Evolutionary conservation across 2,329 filamentous ascomycete species (phyloP), one percentile per base, ranked within the genome.

Genomic region (Aspergillus luchuensis): DNA sequence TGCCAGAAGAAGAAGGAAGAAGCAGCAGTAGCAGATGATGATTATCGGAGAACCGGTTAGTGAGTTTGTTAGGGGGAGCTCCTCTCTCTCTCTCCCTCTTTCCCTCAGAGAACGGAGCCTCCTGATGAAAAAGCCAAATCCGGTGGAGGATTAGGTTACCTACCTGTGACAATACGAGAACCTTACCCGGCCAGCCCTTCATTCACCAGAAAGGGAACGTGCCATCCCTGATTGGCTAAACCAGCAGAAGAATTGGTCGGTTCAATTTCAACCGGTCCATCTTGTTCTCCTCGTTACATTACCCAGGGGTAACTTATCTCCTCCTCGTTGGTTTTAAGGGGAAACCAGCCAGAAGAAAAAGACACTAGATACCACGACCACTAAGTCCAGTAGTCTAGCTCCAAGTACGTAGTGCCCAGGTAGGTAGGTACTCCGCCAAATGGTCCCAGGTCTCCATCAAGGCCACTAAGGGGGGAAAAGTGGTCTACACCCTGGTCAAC

Each of bases 391-490:
- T 36, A 15, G 33, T 36, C 53, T 56, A 56, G 53, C 30, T 30
- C 33, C 19, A 38, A 38, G 50, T 53, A 38, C 50, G 10, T 19
- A 53, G 30, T 53, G 36, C 50, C 50, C 39, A 47, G 53, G 53
- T 45, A 43, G 53, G 53, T 43, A 56, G 30, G 39, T 56, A 28
- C 53, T 56, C 53, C 53, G 53, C 53, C 19, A 33, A 45, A 45
- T 39, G 36, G 52, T 55, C 25, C 52, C 52, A 45, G 23, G 52
- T 39, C 36, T 13, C 50, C 50, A 30, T 52, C 2, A 33, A 52
- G 50, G 28, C n/a, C 33, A 41, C 38, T 53, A 39, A 53, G 38
- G 33, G 23, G n/a, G 33, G 38, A 30, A 36, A 28, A 39, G 38
- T 45, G 41, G 41, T 23, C 17, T 25, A 30, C 39, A 56, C 53